Base-by-base conservation (phyloP, 1,139 yeast genomes). In the Torulaspora globosa region DNA sequence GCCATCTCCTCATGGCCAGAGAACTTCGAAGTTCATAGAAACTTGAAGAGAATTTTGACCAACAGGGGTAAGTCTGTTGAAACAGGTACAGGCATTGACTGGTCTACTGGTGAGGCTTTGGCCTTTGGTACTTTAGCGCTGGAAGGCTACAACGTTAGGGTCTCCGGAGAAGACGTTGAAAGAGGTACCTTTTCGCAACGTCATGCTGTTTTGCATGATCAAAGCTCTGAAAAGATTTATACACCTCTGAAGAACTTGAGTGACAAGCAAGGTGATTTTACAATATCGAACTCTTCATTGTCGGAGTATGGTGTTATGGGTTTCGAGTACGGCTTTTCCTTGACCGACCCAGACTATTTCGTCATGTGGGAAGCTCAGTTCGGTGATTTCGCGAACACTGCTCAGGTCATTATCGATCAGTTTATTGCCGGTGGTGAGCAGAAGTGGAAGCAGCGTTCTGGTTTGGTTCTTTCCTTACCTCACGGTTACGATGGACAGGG, bases 401-500 rank as follows among this genome's bases (percentile, higher is more conserved):
- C 97, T 27, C 98, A 94, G 76, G 97, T 94, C 56, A 84, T 94
- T 60, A 78, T 88, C 61, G 99, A 94, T 71, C 98, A 94, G 75
- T 94, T 92, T 69, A 79, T 94, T 65, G 88, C 97, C 40, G 89
- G 92, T 66, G 98, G 95, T 68, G 99, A 94, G 75, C 81, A 89
- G 58, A 94, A 94, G 74, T 94, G 99, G 99, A 86, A 87, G 69
- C 98, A 94, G 78, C 86, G 99, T 74, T 86, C 96, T 15, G 99
- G 99, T 68, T 70, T 94, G 56, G 96, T 92, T 41, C 74, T 94
- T 60, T 87, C 97, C 5, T 79, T 94, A 70, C 99, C 99, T 52
- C 99, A 94, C 69, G 99, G 99, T 74, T 94, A 90, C 69, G 99
- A 94, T 70, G 99, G 99, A 59, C 98, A 92, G 76, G 99, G 99